Conservation (phyloP, 2,329 filamentous ascomycete species). For the Diaporthe citri region DNA sequence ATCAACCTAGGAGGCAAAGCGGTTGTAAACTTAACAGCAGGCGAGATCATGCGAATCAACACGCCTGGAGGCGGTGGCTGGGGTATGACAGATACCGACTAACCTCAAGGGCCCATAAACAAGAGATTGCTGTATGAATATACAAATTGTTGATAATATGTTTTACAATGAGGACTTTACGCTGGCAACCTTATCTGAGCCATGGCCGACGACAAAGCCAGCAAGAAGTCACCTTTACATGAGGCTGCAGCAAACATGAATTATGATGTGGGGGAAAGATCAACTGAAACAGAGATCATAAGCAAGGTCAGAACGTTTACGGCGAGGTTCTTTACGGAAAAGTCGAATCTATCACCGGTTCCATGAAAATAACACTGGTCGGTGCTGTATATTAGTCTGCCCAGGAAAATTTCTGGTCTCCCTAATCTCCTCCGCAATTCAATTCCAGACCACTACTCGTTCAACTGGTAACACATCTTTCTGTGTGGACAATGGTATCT, state of each 20-base stretch:
- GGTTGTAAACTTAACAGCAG: constrained; percentile 46
- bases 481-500: no score
- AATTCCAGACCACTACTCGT: not conserved
- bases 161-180: not conserved
- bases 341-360: no score
- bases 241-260: no score
- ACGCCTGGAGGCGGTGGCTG: constrained; percentile 51
- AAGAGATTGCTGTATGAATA: not conserved
- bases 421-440: no score
- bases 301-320: no score
- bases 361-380: no score
- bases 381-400: no score
- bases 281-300: no score
- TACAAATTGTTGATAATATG: not conserved
- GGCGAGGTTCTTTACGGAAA: no score
- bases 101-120: not conserved
- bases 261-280: no score
- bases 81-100: not conserved
- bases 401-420: not conserved
- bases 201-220: not conserved
- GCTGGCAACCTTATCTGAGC: not conserved
- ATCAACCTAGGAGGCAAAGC: constrained; percentile 50
- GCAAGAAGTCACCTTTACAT: not conserved
- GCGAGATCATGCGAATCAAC: constrained; percentile 53
- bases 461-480: accelerated